Base-by-base conservation (phyloP, 164 flowering plant species). In the Houttuynia cordata region DNA sequence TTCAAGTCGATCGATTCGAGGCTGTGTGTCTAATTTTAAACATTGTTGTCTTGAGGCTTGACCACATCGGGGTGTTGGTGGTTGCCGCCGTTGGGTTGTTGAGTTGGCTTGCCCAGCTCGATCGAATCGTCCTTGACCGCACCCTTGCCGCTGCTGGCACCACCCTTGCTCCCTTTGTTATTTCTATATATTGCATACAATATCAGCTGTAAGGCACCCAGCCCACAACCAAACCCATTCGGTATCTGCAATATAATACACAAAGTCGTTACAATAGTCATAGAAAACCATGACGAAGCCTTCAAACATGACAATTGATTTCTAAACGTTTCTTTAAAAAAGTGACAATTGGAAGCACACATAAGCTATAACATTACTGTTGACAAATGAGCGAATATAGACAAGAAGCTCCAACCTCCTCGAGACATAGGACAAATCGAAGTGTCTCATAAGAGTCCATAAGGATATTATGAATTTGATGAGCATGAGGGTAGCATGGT, bases 151-250 rank as follows among this genome's bases (percentile, higher is more conserved):
- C 60, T 56, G 30, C 18, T 57, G n/a, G 20, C 23, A 19, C 21
- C 10, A 12, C 18, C 4, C 13, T 19, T 37, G 12, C 15, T 37
- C 34, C 59, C 52, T n/a, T 50, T 57, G 24, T 20, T 45, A 20
- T 60, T 51, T 52, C 59, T 59, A 56, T 91, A 91, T 25, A 86
- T 82, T 53, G 88, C 79, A 67, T 91, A 91, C 58, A 91, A 53
- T 10, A 91, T 81, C 73, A 91, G 68, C 76, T 91, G 96, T 62
- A 82, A 22, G 22, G 86, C 66, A 17, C 96, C 96, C 15, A 91
- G 71, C 10, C 71, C 87, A 51, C 84, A 69, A 12, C 96, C 96
- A 49, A 88, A 75, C 0, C 97, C 96, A 66, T 88, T 91, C 0
- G 94, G 92, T 23, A 91, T 76, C 94, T 88, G 83, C 47, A 30